phyloP scores from a whole-genome alignment of 169 alveolate species.

The Fabrea salina region DNA sequence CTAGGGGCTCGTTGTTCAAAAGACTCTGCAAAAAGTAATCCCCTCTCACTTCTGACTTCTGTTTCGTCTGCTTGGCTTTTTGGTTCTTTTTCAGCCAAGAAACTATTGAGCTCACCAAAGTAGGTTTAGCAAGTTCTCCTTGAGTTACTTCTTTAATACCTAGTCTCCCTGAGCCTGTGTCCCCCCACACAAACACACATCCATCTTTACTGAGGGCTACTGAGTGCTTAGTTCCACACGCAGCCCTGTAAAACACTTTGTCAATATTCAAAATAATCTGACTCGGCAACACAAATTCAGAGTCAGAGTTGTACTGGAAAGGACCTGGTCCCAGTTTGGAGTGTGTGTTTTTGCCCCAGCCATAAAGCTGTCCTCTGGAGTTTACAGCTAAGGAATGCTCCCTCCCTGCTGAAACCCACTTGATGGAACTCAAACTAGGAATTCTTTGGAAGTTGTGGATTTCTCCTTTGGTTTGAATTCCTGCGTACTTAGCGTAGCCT shows the following conservation, averaged over 20 bases:
- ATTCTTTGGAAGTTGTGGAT: background rate
- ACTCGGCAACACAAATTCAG: background rate
- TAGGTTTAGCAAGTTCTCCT: background rate
- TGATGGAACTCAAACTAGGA: background rate
- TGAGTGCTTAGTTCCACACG: conserved; percentile 29
- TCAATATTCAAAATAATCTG: conserved; percentile 11
- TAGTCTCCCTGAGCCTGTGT: conserved; percentile 27
- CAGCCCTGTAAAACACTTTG: conserved; percentile 1
- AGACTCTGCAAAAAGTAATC: conserved; percentile 1
- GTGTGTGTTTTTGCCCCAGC: conserved; percentile 18
- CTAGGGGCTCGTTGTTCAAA: conserved; percentile 19
- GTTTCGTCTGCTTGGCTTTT: background rate
- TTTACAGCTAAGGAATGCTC: conserved; percentile 26
- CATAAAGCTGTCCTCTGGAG: conserved; percentile 22
- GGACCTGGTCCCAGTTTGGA: conserved; percentile 11
- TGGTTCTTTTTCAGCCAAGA: background rate
- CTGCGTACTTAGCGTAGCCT: conserved; percentile 30
- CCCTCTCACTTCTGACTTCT: background rate
- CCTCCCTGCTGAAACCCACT: background rate
- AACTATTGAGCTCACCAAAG: background rate
- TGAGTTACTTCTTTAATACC: background rate
- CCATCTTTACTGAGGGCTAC: conserved; percentile 23
- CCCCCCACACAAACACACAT: conserved; percentile 26
- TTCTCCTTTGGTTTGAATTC: background rate
- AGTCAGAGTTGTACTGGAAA: background rate